A percentile compares a stretch with the other conserved stretches of the same genome.
phyloP scores from a whole-genome alignment of 192 early-diverging fungal species.

The Radiomyces spectabilis region DNA sequence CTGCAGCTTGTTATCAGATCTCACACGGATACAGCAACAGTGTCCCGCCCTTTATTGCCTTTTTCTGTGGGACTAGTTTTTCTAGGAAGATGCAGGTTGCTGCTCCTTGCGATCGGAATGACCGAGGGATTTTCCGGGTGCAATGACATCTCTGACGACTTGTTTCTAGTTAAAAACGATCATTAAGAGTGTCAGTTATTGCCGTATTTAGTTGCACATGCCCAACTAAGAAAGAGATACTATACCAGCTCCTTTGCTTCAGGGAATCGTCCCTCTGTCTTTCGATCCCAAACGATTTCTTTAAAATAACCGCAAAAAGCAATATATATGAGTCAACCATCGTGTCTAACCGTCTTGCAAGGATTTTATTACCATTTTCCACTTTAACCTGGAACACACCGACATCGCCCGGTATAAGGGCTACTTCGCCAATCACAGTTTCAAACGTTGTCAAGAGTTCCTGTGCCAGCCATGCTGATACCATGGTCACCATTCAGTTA shows the following conservation, averaged over 20 bases:
- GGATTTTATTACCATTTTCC: slow-evolving; percentile 42
- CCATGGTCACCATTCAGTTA: not conserved
- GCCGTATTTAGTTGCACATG: too few relatives aligned
- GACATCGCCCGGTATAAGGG: slow-evolving; percentile 50
- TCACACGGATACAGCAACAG: too few relatives aligned
- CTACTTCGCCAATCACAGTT: slow-evolving; percentile 55
- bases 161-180: slow-evolving; percentile 42
- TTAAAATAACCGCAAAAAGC: slow-evolving; percentile 2
- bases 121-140: slow-evolving; percentile 58
- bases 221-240: too few relatives aligned
- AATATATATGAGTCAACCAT: not conserved
- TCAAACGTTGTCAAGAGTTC: slow-evolving; percentile 63
- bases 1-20: too few relatives aligned
- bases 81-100: too few relatives aligned
- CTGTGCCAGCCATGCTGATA: slow-evolving; percentile 59
- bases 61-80: too few relatives aligned
- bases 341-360: not conserved
- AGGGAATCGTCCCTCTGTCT: slow-evolving; percentile 56
- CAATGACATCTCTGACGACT: slow-evolving; percentile 52
- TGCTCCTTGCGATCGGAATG: too few relatives aligned
- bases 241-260: slow-evolving; percentile 68
- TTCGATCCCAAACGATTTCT: slow-evolving; percentile 59
- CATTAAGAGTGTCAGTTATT: too few relatives aligned
- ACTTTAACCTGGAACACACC: slow-evolving; percentile 43
- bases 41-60: too few relatives aligned